Base-by-base conservation (phyloP, 805 yeast species). In the Henningerozyma blattae region DNA sequence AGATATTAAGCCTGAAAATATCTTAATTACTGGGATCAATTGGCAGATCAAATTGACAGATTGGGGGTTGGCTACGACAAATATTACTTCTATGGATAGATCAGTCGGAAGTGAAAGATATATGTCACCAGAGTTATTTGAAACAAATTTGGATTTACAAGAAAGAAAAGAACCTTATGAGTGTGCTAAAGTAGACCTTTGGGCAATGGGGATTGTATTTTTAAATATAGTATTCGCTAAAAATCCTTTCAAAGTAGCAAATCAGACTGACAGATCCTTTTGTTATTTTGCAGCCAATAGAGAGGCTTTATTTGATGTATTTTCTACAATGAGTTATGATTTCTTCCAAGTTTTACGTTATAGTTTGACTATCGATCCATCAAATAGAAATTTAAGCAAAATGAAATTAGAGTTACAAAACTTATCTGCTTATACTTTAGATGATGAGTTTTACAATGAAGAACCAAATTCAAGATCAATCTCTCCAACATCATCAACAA, bases 71-170 rank as follows among this genome's bases (percentile, higher is more conserved):
- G 74, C 85, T 7, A 72, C 85, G 1, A 55, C 56, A 5, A 49
- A 54, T 22, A 61, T 62, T 31, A 57, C 61, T 30, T 76, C 83
- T 46, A 59, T 71, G 24, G 86, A 84, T 48, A 81, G 85, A 53
- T 94, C 83, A 40, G 81, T 84, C 38, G 95, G 95, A 17, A 74
- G 84, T 35, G 94, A 84, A 58, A 67, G 94, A 41, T 86, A 86
- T 57, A 86, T 86, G 96, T 93, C 95, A 0, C 96, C 96, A 1
- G 96, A 86, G 52, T 59, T 85, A 37, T 77, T 85, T 50, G 94
- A 85, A 34, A 45, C 50, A 6, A 56, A 57, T 45, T 39, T 54
- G 26, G 61, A 56, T 36, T 34, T 48, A 25, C 54, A 58, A 19
- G 61, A 62, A 30, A 55, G 59, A 28, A 59, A 73, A 32, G 72